These are phyloP conservation scores for Flaveria sonorensis DNA, from an alignment of 129 eudicot species.

Conservation along the genomic window DNA sequence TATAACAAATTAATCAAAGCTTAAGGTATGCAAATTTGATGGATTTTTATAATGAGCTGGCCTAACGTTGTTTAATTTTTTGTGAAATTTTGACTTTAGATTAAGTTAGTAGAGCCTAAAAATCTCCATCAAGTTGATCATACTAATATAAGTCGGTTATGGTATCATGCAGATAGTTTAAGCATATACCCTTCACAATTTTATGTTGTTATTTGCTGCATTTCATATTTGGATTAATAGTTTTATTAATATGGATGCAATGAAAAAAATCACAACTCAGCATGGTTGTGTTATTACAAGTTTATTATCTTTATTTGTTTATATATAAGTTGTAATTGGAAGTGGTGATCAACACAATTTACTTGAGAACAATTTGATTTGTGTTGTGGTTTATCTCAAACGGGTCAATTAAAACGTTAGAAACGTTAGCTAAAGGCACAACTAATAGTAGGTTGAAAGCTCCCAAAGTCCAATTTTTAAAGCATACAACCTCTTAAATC, in stretches of 20 bases:
- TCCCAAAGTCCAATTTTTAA: neutral
- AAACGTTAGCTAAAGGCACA: neutral
- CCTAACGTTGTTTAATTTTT: too few species aligned
- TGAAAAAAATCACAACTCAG: neutral
- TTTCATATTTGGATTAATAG: neutral
- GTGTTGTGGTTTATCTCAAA: conserved; percentile 5
- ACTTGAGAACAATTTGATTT: neutral
- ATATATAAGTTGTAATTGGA: neutral
- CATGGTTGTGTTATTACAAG: neutral
- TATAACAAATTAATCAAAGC: neutral
- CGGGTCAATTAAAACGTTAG: neutral
- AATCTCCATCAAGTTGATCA: neutral
- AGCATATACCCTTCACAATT: neutral
- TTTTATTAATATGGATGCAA: neutral
- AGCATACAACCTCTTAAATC: neutral
- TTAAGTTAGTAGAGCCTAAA: too few species aligned
- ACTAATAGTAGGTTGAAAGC: neutral
- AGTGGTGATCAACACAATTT: neutral
- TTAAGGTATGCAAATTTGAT: too few species aligned
- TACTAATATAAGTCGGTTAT: neutral
- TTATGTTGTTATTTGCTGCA: neutral
- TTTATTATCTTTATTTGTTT: neutral
- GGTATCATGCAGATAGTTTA: neutral
- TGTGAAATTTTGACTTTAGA: too few species aligned
- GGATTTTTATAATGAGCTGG: neutral